Evolutionary conservation across 805 yeast species (phyloP).

Genomic region (Candida odintsovae): DNA sequence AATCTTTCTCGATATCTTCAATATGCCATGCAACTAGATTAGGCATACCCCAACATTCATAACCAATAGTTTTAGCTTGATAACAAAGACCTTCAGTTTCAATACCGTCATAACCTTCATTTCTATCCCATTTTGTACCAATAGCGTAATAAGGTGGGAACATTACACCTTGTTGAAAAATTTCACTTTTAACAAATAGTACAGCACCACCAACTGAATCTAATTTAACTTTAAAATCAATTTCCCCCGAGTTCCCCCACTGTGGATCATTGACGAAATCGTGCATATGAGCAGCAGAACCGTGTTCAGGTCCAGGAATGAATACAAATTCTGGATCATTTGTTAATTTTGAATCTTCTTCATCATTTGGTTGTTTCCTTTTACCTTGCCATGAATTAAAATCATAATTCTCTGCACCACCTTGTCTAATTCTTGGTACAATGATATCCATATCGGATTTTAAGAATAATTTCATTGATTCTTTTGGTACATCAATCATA

Average conservation of each 20-base stretch:
- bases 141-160: slow-evolving; percentile 41
- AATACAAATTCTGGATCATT: slow-evolving; percentile 17
- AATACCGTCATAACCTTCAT: slow-evolving; percentile 48
- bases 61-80: slow-evolving; percentile 38
- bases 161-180: slow-evolving; percentile 40
- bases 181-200: slow-evolving; percentile 35
- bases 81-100: slow-evolving; percentile 51
- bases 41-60: slow-evolving; percentile 45
- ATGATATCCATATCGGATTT: slow-evolving; percentile 24
- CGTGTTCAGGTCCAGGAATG: slow-evolving; percentile 21
- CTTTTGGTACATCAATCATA: slow-evolving; percentile 20
- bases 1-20: slow-evolving; percentile 1
- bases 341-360: slow-evolving; percentile 13
- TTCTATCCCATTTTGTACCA: slow-evolving; percentile 39
- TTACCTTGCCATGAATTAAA: slow-evolving; percentile 31
- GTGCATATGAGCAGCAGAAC: slow-evolving; percentile 18
- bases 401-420: slow-evolving; percentile 27
- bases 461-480: slow-evolving; percentile 22
- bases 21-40: slow-evolving; percentile 37
- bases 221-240: slow-evolving; percentile 21
- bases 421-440: slow-evolving; percentile 26
- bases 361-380: slow-evolving; percentile 23
- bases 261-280: slow-evolving; percentile 8
- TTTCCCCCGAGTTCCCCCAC: slow-evolving; percentile 7
- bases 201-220: slow-evolving; percentile 53